Base-by-base conservation (phyloP, 2,329 filamentous ascomycete species). In the Cercospora sojina region DNA sequence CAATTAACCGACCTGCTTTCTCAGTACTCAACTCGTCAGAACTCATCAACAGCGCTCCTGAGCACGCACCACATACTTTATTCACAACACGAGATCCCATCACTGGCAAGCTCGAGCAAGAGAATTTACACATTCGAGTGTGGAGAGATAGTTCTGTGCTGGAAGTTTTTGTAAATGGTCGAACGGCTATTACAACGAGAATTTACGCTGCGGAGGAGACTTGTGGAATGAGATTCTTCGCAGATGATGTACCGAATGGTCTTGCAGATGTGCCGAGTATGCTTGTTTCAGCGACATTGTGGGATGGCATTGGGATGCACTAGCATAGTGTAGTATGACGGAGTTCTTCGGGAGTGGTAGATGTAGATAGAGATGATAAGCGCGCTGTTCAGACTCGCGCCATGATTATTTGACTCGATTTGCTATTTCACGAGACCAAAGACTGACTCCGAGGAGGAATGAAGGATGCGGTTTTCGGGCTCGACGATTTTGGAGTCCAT, bases 111-210 rank as follows among this genome's bases (percentile, higher is more conserved):
- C 5, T 43, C 10, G 56, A 63, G 5, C 68, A 58, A 10, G 69
- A 83, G 67, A 68, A 72, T 1, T 74, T 83, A 0, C 73, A 73
- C n/a, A 73, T 84, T n/a, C 78, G 75, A 18, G 76, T 79, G 0
- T 81, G 80, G 70, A 79, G 78, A 57, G 81, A 83, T 63, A 75
- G 69, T 23, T 80, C 78, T 23, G 79, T 82, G 5, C 70, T 83
- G 2, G 82, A 84, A 67, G 77, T 83, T 0, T 83, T 83, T 67
- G 78, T 80, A 5, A 83, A 83, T 65, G 77, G 76, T 8, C 74
- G 82, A 10, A 80, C 77, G 13, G 79, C 77, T 2, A 77, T 83
- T 16, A 77, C 78, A 0, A 81, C 82, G 1, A 67, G 73, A 27
- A 43, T 74, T 1, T 73, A 74, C 59, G 71, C 70, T n/a, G 72